Evolutionary conservation across 345 rosid genomes (phyloP).

Genomic region (Brassica carinata): DNA sequence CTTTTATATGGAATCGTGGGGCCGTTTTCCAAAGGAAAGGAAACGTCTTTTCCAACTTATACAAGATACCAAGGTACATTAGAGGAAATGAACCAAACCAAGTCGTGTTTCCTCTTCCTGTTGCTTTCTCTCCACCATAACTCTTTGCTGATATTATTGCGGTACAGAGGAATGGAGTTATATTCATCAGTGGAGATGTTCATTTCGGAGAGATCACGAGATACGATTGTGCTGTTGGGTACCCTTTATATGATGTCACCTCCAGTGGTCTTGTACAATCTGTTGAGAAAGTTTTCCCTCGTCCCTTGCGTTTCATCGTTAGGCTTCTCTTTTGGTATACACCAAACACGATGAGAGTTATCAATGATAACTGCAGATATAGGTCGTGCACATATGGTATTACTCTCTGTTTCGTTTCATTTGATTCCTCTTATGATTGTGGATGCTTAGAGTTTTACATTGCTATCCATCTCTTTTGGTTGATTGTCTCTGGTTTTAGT

Average conservation of each 20-base stretch:
- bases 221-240: slow-evolving; percentile 73
- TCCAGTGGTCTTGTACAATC: slow-evolving; percentile 91
- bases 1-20: slow-evolving; percentile 82
- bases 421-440: not conserved
- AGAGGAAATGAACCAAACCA: not conserved
- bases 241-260: slow-evolving; percentile 81
- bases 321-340: slow-evolving; percentile 74
- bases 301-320: slow-evolving; percentile 49
- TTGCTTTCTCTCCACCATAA: not conserved
- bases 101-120: not conserved
- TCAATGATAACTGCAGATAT: slow-evolving; percentile 55
- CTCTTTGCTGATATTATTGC: not conserved
- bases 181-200: slow-evolving; percentile 90
- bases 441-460: not conserved
- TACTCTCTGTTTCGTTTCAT: slow-evolving; percentile 20
- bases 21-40: slow-evolving; percentile 82
- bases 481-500: not conserved
- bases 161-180: slow-evolving; percentile 70
- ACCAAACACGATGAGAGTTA: slow-evolving; percentile 86
- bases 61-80: slow-evolving; percentile 60
- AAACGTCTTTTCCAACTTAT: slow-evolving; percentile 65
- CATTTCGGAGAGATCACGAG: slow-evolving; percentile 92
- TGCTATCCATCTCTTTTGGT: not conserved
- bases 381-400: slow-evolving; percentile 81
- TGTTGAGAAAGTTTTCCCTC: slow-evolving; percentile 69